Conservation (phyloP, 768 basidiomycete genomes). For the Gymnopilus dilepis region DNA sequence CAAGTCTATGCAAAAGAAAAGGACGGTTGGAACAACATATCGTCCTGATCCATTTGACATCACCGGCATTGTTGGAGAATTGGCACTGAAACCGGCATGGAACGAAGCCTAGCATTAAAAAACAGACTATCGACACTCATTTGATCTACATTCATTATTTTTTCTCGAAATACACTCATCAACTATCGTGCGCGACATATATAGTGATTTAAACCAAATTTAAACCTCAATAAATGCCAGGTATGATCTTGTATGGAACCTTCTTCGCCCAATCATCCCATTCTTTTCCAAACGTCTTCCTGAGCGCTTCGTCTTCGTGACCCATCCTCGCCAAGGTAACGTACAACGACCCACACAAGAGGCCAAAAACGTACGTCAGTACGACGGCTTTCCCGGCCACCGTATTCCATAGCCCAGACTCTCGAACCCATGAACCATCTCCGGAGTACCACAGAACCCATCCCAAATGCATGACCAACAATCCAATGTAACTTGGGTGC, state of each 20-base stretch:
- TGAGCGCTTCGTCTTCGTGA: slow-evolving; percentile 48
- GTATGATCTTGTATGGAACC: slow-evolving; percentile 53
- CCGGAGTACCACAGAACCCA: slow-evolving; percentile 21
- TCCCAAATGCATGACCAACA: slow-evolving; percentile 25
- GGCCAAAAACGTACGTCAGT: slow-evolving; percentile 20
- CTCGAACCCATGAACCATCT: slow-evolving; percentile 22
- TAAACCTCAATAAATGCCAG: slow-evolving; percentile 36
- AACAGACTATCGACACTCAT: too few species aligned
- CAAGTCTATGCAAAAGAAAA: too few species aligned
- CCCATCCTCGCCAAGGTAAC: slow-evolving; percentile 34
- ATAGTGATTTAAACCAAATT: too few species aligned
- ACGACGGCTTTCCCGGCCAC: slow-evolving; percentile 32
- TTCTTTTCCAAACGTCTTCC: slow-evolving; percentile 42
- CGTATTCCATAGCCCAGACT: slow-evolving; percentile 32
- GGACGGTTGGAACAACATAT: too few species aligned
- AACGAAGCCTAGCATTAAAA: too few species aligned
- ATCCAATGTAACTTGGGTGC: slow-evolving; percentile 48
- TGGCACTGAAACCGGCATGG: too few species aligned
- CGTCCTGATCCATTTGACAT: too few species aligned
- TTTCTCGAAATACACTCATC: too few species aligned
- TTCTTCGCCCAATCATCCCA: slow-evolving; percentile 47
- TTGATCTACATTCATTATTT: too few species aligned
- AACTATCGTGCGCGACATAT: too few species aligned
- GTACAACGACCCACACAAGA: background rate
- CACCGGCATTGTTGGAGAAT: too few species aligned